These are phyloP conservation scores for Sugiyamaella boreocaroliniensis DNA, from an alignment of 805 yeast species.

Conservation along the genomic window DNA sequence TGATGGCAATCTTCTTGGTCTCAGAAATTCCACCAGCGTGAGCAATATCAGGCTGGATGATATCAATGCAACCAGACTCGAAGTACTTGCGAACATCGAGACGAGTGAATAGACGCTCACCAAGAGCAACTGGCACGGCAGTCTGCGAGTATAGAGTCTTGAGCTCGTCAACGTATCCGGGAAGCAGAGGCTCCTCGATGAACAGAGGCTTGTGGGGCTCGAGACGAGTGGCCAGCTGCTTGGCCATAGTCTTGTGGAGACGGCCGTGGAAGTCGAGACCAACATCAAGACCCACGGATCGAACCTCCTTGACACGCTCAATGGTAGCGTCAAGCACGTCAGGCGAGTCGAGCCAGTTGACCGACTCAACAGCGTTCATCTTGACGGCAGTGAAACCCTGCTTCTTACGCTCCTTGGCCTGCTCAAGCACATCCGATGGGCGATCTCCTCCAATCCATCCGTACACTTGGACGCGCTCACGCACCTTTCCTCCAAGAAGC, in stretches of 20 bases:
- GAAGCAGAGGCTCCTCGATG: conserved; percentile 28
- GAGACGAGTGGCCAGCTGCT: conserved; percentile 25
- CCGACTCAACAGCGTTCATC: conserved; percentile 29
- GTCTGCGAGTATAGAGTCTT: conserved; percentile 20
- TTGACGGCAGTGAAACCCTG: conserved; percentile 32
- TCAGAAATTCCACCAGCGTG: conserved; percentile 30
- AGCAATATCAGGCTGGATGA: conserved; percentile 25
- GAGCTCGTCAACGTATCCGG: conserved; percentile 24
- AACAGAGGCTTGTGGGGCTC: conserved; percentile 27
- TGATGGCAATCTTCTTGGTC: conserved; percentile 23
- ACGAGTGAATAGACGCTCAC: conserved; percentile 27
- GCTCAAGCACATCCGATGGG: conserved; percentile 21
- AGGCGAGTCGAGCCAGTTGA: conserved; percentile 27
- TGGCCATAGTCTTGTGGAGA: conserved; percentile 30
- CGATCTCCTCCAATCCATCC: conserved; percentile 31
- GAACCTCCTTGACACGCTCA: conserved; percentile 24
- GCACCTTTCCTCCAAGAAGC: conserved; percentile 28
- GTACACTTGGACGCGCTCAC: conserved; percentile 26
- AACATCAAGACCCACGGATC: conserved; percentile 25
- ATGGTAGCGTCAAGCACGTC: conserved; percentile 23
- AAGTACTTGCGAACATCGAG: conserved; percentile 24
- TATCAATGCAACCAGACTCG: conserved; percentile 24
- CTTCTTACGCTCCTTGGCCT: conserved; percentile 25
- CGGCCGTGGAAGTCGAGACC: conserved; percentile 30
- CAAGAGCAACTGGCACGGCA: conserved; percentile 26